phyloP scores from a whole-genome alignment of 768 basidiomycete species.

The Asterophora parasitica region DNA sequence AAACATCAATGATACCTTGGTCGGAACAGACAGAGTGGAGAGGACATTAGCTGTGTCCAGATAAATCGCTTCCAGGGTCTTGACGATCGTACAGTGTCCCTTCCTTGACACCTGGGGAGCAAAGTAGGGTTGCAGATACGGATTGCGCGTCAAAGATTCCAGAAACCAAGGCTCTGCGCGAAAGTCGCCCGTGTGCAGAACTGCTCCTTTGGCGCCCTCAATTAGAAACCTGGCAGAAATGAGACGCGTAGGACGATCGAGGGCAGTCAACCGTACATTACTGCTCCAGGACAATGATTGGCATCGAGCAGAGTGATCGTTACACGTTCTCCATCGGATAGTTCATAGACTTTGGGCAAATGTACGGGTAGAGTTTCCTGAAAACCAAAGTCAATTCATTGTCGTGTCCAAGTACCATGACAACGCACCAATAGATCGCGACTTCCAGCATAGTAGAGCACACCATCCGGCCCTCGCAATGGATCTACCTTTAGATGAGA shows the following conservation, averaged over 20 bases:
- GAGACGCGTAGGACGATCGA: neutral
- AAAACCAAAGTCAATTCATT: neutral
- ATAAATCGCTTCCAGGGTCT: conserved; percentile 70
- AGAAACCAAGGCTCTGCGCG: conserved; percentile 84
- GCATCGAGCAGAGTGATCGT: conserved; percentile 82
- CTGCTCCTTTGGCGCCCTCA: conserved; percentile 59
- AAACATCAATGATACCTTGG: conserved; percentile 41
- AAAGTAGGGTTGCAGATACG: conserved; percentile 69
- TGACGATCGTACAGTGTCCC: conserved; percentile 21
- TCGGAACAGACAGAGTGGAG: conserved; percentile 44
- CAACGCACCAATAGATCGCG: conserved; percentile 64
- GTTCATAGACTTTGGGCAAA: conserved; percentile 55
- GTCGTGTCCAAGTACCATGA: neutral
- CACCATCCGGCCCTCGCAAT: conserved; percentile 40
- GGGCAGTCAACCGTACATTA: conserved; percentile 55
- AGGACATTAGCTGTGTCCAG: conserved; percentile 77
- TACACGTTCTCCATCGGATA: conserved; percentile 54
- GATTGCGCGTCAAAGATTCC: conserved; percentile 60
- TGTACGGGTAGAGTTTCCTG: conserved; percentile 60
- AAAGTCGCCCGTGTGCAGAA: conserved; percentile 93
- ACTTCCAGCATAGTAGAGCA: conserved; percentile 42
- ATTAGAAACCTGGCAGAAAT: conserved; percentile 67
- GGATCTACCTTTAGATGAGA: conserved; percentile 63
- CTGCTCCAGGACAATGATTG: conserved; percentile 92
- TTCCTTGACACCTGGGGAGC: conserved; percentile 19